Base-by-base conservation (phyloP, 1,139 yeast species). In the Scheffersomyces lignicola region DNA sequence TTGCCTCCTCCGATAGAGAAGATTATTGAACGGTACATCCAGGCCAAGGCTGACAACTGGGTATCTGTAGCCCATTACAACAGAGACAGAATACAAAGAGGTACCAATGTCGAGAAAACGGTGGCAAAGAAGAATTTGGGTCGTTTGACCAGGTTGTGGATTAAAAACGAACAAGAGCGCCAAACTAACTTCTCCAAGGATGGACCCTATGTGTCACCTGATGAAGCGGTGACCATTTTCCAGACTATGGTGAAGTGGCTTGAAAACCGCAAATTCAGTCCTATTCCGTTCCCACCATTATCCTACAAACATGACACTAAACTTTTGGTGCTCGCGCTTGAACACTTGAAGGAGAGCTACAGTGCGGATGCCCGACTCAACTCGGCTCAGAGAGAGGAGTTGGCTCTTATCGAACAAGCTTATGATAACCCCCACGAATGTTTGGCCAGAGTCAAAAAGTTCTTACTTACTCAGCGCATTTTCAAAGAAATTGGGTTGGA, bases 21-120 rank as follows among this genome's bases (percentile, higher is more conserved):
- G 35, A 86, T 94, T 32, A 90, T 94, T 40, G 82, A 86, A 49
- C 75, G 96, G 32, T 94, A 92, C 48, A 83, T 92, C 34, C 84
- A 87, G 52, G 96, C 97, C 1, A 90, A 94, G 54, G 97, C 98
- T 1, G 97, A 92, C 51, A 95, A 96, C 6, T 94, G 98, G 97
- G 75, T 88, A 9, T 83, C 95, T 1, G 90, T 88, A 7, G 95
- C 98, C 2, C 96, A 92, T 53, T 83, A 83, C 49, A 92, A 92
- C 50, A 73, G 99, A 46, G 97, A 89, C 40, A 73, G 96, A 37
- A 87, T 94, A 29, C 76, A 83, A 45, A 73, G 84, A 30, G 98
- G 97, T 13, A 89, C 85, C 0, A 83, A 90, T 9, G 95, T 89
- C 15, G 99, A 94, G 52, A 92, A 92, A 50, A 87, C 97, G 0